Conservation (phyloP, 805 yeast genomes). For the Metschnikowia kunwiensis region DNA sequence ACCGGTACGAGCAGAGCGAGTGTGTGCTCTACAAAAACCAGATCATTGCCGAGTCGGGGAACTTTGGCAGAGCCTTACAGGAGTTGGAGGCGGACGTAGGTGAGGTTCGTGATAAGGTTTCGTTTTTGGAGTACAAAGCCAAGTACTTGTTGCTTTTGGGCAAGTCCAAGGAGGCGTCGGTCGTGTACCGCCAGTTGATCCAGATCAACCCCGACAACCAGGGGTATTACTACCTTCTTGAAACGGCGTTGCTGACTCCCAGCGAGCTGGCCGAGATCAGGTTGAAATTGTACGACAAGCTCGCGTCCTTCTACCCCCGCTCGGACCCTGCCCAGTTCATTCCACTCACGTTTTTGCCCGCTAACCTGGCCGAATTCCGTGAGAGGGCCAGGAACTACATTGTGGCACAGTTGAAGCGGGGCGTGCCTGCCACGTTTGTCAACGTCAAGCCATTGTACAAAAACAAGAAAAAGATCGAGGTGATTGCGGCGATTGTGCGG, state of each 20-base stretch:
- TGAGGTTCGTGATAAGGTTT: conserved; percentile 52
- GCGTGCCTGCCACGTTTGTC: conserved; percentile 88
- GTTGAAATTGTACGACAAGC: conserved; percentile 58
- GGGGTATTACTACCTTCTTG: conserved; percentile 63
- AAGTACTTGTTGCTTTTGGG: conserved; percentile 58
- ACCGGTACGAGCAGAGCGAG: conserved; percentile 78
- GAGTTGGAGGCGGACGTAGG: conserved; percentile 52
- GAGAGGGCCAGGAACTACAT: conserved; percentile 53
- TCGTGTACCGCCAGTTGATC: conserved; percentile 63
- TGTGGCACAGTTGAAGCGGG: conserved; percentile 59
- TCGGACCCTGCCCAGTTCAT: conserved; percentile 77
- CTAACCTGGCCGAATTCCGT: conserved; percentile 47
- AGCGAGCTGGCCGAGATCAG: conserved; percentile 47
- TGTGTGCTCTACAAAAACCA: conserved; percentile 69
- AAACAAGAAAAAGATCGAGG: conserved; percentile 34
- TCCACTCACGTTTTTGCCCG: conserved; percentile 70
- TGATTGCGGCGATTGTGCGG: conserved; percentile 53
- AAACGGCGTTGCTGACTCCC: conserved; percentile 55
- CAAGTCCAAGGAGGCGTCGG: conserved; percentile 59
- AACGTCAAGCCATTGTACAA: conserved; percentile 78
- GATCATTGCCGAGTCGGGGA: conserved; percentile 61
- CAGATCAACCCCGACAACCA: conserved; percentile 83
- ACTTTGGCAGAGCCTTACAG: conserved; percentile 59
- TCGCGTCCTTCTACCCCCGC: conserved; percentile 71
- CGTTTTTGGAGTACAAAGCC: conserved; percentile 66